A percentile compares a stretch with the other conserved stretches of the same genome.
Evolutionary conservation across 257 asterid species (phyloP).

Genomic region (Solanum virginianum): DNA sequence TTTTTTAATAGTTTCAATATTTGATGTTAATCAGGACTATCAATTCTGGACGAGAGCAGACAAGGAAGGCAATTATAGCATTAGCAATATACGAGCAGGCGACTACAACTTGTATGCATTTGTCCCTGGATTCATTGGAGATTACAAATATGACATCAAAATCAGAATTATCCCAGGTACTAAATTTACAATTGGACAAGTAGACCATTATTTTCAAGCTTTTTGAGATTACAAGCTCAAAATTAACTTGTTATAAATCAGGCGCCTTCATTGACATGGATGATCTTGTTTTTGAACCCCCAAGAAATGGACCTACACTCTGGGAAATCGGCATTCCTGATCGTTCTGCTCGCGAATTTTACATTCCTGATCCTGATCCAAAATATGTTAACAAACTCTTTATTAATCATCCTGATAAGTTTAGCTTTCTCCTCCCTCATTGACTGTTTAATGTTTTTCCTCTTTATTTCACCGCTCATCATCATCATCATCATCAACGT

Average conservation of each 20-base stretch:
- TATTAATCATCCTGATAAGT: slow-evolving; percentile 56
- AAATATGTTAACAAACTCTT: slow-evolving; percentile 40
- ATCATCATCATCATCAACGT: not conserved
- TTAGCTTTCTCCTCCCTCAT: not conserved
- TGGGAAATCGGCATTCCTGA: slow-evolving; percentile 82
- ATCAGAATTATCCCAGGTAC: slow-evolving; percentile 41
- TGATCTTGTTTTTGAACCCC: slow-evolving; percentile 42
- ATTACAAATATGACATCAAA: slow-evolving; percentile 26
- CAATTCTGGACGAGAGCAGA: slow-evolving; percentile 63
- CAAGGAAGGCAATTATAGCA: slow-evolving; percentile 34
- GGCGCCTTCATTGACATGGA: slow-evolving; percentile 40
- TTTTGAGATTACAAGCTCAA: not conserved
- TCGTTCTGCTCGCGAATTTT: slow-evolving; percentile 60
- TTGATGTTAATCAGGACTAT: slow-evolving; percentile 33
- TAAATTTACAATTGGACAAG: not conserved
- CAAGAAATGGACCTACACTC: slow-evolving; percentile 61
- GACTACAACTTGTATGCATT: slow-evolving; percentile 54
- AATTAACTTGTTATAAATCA: slow-evolving; percentile 2
- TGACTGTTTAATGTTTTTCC: not conserved
- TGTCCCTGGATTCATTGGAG: slow-evolving; percentile 61
- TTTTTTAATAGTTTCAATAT: not conserved
- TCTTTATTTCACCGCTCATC: not conserved
- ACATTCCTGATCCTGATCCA: slow-evolving; percentile 64
- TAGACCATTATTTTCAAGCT: not conserved
- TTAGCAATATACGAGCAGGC: slow-evolving; percentile 40